phyloP scores from a whole-genome alignment of 192 early-diverging fungal species.

The Neocallimastix lanati region DNA sequence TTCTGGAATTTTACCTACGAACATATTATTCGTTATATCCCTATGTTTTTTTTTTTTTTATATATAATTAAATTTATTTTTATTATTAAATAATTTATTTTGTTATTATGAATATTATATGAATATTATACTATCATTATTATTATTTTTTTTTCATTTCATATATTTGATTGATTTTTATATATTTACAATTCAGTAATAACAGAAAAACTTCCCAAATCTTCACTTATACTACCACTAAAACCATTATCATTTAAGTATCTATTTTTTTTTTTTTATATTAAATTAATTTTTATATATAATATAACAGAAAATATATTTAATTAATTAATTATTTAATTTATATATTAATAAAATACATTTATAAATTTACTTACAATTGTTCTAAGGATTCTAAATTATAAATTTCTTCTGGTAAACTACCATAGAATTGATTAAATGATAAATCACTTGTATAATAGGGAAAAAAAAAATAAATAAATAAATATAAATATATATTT shows the following conservation, averaged over 20 bases:
- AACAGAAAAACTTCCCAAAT: background rate
- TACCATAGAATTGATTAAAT: background rate
- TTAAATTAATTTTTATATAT: too few species aligned
- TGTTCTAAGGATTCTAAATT: background rate
- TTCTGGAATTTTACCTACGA: background rate
- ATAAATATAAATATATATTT: too few species aligned
- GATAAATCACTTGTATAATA: background rate
- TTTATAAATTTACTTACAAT: background rate
- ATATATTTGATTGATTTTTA: too few species aligned
- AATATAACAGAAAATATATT: too few species aligned
- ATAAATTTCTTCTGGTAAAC: background rate
- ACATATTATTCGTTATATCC: background rate
- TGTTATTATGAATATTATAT: too few species aligned
- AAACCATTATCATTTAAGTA: background rate
- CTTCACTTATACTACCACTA: background rate
- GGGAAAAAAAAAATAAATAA: background rate
- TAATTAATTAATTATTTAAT: too few species aligned
- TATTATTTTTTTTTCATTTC: too few species aligned
- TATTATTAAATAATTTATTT: too few species aligned
- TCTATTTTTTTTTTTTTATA: too few species aligned
- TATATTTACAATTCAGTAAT: background rate
- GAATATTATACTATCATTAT: too few species aligned
- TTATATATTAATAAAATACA: too few species aligned
- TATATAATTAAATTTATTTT: background rate
- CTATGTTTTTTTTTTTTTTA: background rate